Evolutionary conservation across 257 asterid genomes (phyloP).

Genomic region (Echium plantagineum): DNA sequence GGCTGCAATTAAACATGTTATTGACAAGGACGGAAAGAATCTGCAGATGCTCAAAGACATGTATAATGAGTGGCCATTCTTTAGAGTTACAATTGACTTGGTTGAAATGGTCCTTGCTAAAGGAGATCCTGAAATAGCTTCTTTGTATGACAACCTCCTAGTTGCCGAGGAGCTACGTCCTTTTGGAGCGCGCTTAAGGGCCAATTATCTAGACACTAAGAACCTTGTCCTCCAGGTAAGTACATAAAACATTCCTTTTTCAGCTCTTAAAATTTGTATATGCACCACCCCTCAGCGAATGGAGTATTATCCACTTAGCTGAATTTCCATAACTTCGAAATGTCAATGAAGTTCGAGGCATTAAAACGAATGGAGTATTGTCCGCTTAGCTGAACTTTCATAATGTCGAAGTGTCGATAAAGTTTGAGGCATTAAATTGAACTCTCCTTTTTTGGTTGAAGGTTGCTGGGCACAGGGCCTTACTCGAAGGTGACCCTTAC

Average conservation of each 20-base stretch:
- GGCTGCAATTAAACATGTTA: constrained; percentile 49
- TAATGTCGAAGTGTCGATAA: too few relatives aligned
- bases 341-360: too few relatives aligned
- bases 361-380: too few relatives aligned
- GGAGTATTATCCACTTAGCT: too few relatives aligned
- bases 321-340: too few relatives aligned
- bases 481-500: constrained; percentile 88
- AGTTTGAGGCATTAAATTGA: too few relatives aligned
- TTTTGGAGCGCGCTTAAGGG: constrained; percentile 54
- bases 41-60: constrained; percentile 72
- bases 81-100: constrained; percentile 82
- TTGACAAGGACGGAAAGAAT: constrained; percentile 48
- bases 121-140: constrained; percentile 83
- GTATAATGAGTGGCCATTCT: constrained; percentile 94
- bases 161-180: constrained; percentile 56
- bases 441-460: constrained; percentile 8
- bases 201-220: constrained; percentile 56
- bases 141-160: constrained; percentile 67
- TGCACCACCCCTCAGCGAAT: too few relatives aligned
- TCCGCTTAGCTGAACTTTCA: too few relatives aligned
- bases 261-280: too few relatives aligned
- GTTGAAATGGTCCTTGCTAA: constrained; percentile 89
- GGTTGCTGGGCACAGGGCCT: constrained; percentile 89
- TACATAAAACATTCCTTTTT: background rate
- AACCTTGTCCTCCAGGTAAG: constrained; percentile 62